Percentiles rank a stretch among this genome's conserved stretches.
Evolutionary conservation across 768 basidiomycete genomes (phyloP).

Genomic region (Nidularia pulvinata): DNA sequence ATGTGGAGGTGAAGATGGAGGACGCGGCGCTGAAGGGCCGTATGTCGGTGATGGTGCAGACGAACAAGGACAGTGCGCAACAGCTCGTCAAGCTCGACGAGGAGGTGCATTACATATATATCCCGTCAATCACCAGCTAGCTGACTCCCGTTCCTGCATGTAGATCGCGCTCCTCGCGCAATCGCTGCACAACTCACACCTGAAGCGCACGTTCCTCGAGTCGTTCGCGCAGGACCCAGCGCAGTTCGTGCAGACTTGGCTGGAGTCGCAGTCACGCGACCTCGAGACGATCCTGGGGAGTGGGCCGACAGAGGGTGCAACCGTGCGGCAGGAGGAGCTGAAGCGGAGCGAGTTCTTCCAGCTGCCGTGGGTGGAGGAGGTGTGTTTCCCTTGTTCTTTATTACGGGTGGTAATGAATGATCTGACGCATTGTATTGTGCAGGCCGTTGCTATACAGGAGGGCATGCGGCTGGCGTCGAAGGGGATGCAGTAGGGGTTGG

Average conservation of each 20-base stretch:
- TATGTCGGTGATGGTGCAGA: slow-evolving; percentile 69
- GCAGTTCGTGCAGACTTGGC: slow-evolving; percentile 85
- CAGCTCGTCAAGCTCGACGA: slow-evolving; percentile 80
- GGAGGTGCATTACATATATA: slow-evolving; percentile 61
- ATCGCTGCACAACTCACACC: slow-evolving; percentile 82
- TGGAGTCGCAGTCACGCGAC: slow-evolving; percentile 91
- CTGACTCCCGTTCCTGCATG: not conserved
- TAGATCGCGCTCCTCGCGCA: slow-evolving; percentile 86
- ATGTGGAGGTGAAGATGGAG: slow-evolving; percentile 88
- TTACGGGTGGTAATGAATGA: not conserved
- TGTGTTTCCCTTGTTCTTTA: slow-evolving; percentile 13
- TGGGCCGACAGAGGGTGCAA: slow-evolving; percentile 77
- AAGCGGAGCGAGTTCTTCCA: slow-evolving; percentile 89
- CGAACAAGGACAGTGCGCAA: slow-evolving; percentile 70
- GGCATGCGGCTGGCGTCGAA: slow-evolving; percentile 66
- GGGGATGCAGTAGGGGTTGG: slow-evolving; percentile 22
- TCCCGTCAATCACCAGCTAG: too few species aligned
- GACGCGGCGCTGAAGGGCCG: slow-evolving; percentile 72
- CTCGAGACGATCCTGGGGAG: slow-evolving; percentile 88
- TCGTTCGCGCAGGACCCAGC: slow-evolving; percentile 81
- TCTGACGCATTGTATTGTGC: slow-evolving; percentile 11
- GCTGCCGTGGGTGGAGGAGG: slow-evolving; percentile 89
- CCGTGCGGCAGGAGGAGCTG: slow-evolving; percentile 86
- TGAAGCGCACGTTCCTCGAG: slow-evolving; percentile 85
- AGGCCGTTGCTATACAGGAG: slow-evolving; percentile 86